phyloP scores from a whole-genome alignment of 2,329 filamentous ascomycete genomes.

The Aspergillus terreus region DNA sequence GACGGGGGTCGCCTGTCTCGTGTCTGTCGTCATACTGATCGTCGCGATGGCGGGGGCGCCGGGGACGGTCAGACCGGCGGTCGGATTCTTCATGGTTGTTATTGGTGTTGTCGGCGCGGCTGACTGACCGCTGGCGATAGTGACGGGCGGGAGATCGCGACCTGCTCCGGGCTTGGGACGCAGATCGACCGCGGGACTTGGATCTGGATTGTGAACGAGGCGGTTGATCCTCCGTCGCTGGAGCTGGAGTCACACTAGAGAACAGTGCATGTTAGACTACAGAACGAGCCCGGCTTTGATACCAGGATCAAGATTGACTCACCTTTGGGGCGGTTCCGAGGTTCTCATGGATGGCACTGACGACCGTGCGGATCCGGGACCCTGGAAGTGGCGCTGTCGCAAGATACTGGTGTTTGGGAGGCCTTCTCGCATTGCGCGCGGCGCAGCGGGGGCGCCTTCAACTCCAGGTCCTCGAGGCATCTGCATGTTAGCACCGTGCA shows the following conservation, averaged over 20 bases:
- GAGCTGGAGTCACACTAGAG: conserved; percentile 17
- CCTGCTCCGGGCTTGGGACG: conserved; percentile 25
- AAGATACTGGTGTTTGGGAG: conserved; percentile 76
- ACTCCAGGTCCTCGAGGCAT: conserved; percentile 55
- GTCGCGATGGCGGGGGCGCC: conserved; percentile 26
- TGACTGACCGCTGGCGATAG: conserved; percentile 50
- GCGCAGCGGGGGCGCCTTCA: conserved; percentile 77
- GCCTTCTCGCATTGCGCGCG: conserved; percentile 90
- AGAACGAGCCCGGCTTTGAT: background rate
- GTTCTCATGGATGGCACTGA: conserved; percentile 16
- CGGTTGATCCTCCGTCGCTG: conserved; percentile 33
- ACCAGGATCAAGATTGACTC: conserved; percentile 5
- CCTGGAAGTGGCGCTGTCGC: conserved; percentile 53
- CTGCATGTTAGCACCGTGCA: conserved; percentile 28
- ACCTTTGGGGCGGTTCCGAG: conserved; percentile 28
- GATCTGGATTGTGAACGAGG: conserved; percentile 27
- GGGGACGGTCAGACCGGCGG: conserved; percentile 20
- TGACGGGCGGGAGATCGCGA: conserved; percentile 41
- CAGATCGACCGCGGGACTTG: conserved; percentile 21
- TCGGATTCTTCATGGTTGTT: conserved; percentile 33
- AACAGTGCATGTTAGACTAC: conserved; percentile 12
- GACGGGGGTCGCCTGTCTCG: conserved; percentile 43
- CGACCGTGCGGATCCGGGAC: conserved; percentile 30
- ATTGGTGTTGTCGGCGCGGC: conserved; percentile 15
- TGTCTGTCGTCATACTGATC: conserved; percentile 46